phyloP scores from a whole-genome alignment of 176 grass and related monocot species.

The Phyllostachys edulis region DNA sequence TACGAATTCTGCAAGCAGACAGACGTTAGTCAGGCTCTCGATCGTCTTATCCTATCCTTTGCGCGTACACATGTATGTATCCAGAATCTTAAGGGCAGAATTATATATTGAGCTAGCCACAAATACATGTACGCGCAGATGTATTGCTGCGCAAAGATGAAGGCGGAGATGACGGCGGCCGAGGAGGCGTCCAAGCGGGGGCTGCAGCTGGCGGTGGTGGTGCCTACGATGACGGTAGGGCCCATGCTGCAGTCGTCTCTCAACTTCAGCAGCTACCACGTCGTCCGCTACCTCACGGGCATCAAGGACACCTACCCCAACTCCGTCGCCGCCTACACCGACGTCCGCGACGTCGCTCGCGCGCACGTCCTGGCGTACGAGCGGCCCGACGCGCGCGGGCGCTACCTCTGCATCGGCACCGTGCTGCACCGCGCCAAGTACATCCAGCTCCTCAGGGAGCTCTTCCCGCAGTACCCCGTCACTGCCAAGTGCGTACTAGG shows the following conservation, averaged over 20 bases:
- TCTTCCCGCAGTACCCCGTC: slow-evolving; percentile 40
- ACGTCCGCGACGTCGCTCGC: slow-evolving; percentile 45
- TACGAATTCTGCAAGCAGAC: slow-evolving; percentile 47
- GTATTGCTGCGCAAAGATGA: slow-evolving; percentile 58
- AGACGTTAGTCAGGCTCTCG: not conserved
- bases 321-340: slow-evolving; percentile 51
- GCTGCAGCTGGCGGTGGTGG: slow-evolving; percentile 43
- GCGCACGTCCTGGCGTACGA: slow-evolving; percentile 49
- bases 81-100: too few species aligned
- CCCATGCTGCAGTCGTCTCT: slow-evolving; percentile 43
- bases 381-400: not conserved
- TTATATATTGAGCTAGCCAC: too few species aligned
- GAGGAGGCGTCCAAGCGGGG: slow-evolving; percentile 32
- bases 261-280: slow-evolving; percentile 42
- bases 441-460: slow-evolving; percentile 19
- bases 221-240: slow-evolving; percentile 30
- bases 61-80: too few species aligned
- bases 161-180: slow-evolving; percentile 42
- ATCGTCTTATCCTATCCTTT: too few species aligned
- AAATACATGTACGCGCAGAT: not conserved
- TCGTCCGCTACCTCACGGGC: slow-evolving; percentile 44
- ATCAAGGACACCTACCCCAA: slow-evolving; percentile 33
- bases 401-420: slow-evolving; percentile 48
- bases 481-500: not conserved
- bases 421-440: slow-evolving; percentile 40